A percentile compares a stretch with the other conserved stretches of the same genome.
Conservation (phyloP, 768 basidiomycete genomes). For the Hypsizygus marmoreus region DNA sequence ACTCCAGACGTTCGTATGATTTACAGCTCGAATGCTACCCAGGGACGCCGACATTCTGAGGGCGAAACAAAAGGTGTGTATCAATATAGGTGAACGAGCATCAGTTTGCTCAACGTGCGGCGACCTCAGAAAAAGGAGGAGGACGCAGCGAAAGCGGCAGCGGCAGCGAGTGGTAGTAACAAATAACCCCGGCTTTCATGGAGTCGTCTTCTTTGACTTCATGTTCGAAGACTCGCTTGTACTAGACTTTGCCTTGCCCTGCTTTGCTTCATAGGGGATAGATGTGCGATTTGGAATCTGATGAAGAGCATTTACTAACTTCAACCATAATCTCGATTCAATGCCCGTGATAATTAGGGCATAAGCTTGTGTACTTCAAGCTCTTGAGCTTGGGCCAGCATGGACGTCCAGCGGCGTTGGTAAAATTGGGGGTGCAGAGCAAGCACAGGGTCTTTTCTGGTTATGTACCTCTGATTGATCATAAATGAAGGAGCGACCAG, state of each 20-base stretch:
- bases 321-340: no score
- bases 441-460: background rate
- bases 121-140: conserved; percentile 56
- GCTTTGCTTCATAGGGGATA: no score
- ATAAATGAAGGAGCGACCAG: conserved; percentile 2
- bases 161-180: conserved; percentile 22
- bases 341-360: no score
- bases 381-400: no score
- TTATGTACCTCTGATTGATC: conserved; percentile 6
- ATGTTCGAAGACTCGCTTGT: conserved; percentile 2
- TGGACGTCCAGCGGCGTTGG: no score
- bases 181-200: conserved; percentile 38
- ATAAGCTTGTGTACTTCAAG: no score
- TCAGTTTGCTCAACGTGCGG: background rate
- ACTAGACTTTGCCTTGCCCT: background rate
- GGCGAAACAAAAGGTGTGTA: conserved; percentile 75
- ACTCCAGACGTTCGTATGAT: conserved; percentile 7
- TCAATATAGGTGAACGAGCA: conserved; percentile 9
- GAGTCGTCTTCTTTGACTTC: conserved; percentile 14
- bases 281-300: background rate
- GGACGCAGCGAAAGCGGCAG: conserved; percentile 28
- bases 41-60: conserved; percentile 79
- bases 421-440: no score
- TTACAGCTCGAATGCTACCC: conserved; percentile 22
- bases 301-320: background rate